Conservation (phyloP, 352 stramenopile species). For the Phytophthora sp. region DNA sequence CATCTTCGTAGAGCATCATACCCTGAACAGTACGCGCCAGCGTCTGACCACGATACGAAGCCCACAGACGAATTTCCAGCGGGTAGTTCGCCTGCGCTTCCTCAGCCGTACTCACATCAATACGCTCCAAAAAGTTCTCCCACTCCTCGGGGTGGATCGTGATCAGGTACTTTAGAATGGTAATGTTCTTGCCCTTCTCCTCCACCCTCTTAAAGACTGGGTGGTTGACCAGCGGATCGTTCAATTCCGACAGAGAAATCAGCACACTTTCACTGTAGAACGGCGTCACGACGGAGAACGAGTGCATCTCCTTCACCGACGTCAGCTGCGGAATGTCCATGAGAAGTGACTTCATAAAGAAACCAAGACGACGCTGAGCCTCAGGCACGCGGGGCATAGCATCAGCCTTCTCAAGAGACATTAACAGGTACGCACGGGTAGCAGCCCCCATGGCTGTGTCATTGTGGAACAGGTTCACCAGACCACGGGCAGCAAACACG, state of each 20-base stretch:
- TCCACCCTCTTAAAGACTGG: slow-evolving; percentile 77
- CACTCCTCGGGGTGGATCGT: slow-evolving; percentile 81
- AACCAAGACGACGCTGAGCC: slow-evolving; percentile 76
- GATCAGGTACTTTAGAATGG: slow-evolving; percentile 83
- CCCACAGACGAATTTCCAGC: slow-evolving; percentile 78
- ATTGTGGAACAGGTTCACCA: slow-evolving; percentile 82
- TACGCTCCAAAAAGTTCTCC: slow-evolving; percentile 81
- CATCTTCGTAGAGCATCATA: slow-evolving; percentile 87
- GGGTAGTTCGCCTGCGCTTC: slow-evolving; percentile 70
- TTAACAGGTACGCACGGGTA: slow-evolving; percentile 69
- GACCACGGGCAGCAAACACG: slow-evolving; percentile 68
- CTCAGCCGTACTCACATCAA: slow-evolving; percentile 66
- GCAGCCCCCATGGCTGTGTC: slow-evolving; percentile 81
- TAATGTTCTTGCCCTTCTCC: slow-evolving; percentile 81
- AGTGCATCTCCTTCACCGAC: slow-evolving; percentile 83
- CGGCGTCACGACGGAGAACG: slow-evolving; percentile 81
- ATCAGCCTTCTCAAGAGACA: slow-evolving; percentile 73
- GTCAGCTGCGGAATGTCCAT: slow-evolving; percentile 81
- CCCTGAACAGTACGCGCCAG: slow-evolving; percentile 76
- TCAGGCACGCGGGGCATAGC: slow-evolving; percentile 76
- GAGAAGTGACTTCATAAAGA: slow-evolving; percentile 82
- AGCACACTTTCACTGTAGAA: slow-evolving; percentile 82
- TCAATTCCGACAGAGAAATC: slow-evolving; percentile 67
- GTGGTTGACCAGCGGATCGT: slow-evolving; percentile 74
- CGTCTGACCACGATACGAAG: slow-evolving; percentile 79